Evolutionary conservation across 2,329 filamentous ascomycete genomes (phyloP), one percentile per base, ranked within the genome.

Genomic region (Cladosporium phlei): DNA sequence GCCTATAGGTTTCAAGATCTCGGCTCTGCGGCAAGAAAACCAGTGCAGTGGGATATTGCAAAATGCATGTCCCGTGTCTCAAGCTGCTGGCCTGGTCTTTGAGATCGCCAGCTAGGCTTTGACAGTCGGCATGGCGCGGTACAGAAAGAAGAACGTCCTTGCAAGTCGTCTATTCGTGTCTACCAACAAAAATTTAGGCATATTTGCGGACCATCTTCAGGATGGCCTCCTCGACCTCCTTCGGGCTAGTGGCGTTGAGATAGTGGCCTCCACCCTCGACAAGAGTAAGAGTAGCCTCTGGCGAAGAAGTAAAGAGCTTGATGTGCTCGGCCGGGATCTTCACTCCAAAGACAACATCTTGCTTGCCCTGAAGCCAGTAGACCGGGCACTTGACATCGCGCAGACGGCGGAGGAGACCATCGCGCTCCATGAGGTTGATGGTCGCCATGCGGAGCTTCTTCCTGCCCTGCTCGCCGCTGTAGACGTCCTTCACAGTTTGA

Each of bases 381-480:
- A 77, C 73, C 0, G 74, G 74, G 55, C 72, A 75, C 35, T 52
- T 57, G 7, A 77, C 60, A 55, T 76, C 72, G 7, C 57, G 59
- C 19, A 75, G 47, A 5, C 74, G 55, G 5, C 63, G 53, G 45
- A 69, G 62, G 52, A 77, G 51, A 2, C 69, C 68, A 56, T 75
- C 74, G 3, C 73, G 61, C 48, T 73, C 71, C 19, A 65, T 54
- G 14, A 76, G 55, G 47, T 71, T 73, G 47, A 72, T 69, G 1
- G 67, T 63, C n/a, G 70, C 69, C 72, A 74, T 73, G 2, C 71
- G 62, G 10, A 68, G 62, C 38, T 69, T 66, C 50, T 60, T 61
- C 20, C 73, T 61, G 1, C 74, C 74, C 11, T 72, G 71, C 32
- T 77, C 69, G 2, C 72, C 74, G 3, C 53, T 49, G 50, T 77